These are phyloP conservation scores for Akanthomyces uredinophilus DNA, from an alignment of 2,329 filamentous ascomycete species.

Conservation along the genomic window DNA sequence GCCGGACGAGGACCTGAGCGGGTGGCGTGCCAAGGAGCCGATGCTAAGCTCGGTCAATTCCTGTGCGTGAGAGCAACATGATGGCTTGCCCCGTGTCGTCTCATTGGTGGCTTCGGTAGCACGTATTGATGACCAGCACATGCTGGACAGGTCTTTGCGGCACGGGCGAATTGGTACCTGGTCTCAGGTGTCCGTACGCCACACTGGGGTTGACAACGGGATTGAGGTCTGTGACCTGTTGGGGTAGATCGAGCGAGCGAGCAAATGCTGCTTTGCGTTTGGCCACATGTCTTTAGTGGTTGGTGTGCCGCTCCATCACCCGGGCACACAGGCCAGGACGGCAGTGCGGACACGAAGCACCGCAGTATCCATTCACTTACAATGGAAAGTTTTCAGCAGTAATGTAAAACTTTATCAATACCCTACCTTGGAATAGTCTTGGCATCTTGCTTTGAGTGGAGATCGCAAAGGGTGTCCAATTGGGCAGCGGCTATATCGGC, in stretches of 20 bases:
- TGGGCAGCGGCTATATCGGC: slow-evolving; percentile 5
- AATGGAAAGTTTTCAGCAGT: not conserved
- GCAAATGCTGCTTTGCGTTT: not conserved
- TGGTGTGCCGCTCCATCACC: not conserved
- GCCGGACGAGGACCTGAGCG: not conserved
- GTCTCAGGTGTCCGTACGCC: not conserved
- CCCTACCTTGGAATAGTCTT: not conserved
- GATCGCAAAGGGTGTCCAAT: not conserved
- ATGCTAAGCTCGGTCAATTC: not conserved
- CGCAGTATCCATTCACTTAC: not conserved
- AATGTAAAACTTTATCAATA: not conserved
- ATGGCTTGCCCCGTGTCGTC: not conserved
- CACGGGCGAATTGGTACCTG: not conserved
- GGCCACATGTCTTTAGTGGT: not conserved
- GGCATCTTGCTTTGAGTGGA: not conserved
- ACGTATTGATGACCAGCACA: not conserved
- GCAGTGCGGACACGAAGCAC: not conserved
- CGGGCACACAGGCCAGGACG: not conserved
- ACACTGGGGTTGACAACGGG: not conserved
- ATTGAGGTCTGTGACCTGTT: not conserved
- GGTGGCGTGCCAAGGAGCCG: slow-evolving; percentile 1
- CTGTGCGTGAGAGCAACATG: not conserved
- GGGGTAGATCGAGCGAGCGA: not conserved
- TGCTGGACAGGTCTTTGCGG: not conserved
- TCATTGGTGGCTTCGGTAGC: not conserved